Conservation (phyloP, 2,329 filamentous ascomycete genomes). For the Ophiobolus disseminans region DNA sequence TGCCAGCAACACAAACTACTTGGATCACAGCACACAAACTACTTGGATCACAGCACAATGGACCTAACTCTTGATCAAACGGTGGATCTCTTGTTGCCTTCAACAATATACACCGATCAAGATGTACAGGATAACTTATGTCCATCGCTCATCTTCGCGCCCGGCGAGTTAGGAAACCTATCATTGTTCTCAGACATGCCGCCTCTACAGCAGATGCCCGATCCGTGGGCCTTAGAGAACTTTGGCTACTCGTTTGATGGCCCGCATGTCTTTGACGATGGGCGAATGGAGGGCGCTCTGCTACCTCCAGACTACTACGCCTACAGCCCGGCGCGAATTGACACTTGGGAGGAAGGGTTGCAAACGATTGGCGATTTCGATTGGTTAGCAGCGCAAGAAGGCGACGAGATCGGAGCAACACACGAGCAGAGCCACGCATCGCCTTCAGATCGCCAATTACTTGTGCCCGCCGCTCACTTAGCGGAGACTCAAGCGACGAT, state of each 20-base stretch:
- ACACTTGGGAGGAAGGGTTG: constrained; percentile 30
- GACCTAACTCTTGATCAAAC: not conserved
- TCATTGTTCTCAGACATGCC: not conserved
- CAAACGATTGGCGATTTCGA: constrained; percentile 34
- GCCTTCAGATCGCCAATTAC: no score
- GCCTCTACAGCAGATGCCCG: not conserved
- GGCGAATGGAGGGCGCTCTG: constrained; percentile 8
- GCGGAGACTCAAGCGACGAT: no score
- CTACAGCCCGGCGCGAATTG: not conserved
- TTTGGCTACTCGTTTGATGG: not conserved
- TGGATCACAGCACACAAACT: no score
- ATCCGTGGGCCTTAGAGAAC: not conserved
- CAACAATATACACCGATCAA: not conserved
- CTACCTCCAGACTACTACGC: constrained; percentile 16
- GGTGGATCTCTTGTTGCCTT: not conserved
- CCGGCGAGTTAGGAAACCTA: not conserved
- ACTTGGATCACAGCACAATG: no score
- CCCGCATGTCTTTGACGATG: constrained; percentile 5
- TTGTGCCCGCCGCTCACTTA: no score
- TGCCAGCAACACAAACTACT: no score
- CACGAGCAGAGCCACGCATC: no score
- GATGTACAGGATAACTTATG: not conserved
- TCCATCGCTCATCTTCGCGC: not conserved
- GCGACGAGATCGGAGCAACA: not conserved
- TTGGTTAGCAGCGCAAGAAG: constrained; percentile 15